phyloP scores from a whole-genome alignment of 257 asterid genomes.

The Solanum etuberosum region DNA sequence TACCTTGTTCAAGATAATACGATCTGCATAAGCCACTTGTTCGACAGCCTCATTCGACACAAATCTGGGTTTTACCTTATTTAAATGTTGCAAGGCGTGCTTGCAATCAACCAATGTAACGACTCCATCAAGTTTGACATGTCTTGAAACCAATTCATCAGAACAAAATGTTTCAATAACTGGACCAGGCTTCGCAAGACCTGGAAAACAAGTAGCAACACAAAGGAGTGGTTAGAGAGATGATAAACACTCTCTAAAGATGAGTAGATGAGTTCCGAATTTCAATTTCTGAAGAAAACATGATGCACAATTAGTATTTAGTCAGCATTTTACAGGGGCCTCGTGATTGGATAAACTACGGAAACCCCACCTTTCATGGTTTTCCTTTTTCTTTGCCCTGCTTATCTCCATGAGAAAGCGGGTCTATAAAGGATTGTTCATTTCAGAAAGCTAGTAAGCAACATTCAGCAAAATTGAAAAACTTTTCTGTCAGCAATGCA shows the following conservation, averaged over 20 bases:
- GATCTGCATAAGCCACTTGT: constrained; percentile 97
- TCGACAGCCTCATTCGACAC: constrained; percentile 95
- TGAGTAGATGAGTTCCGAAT: not conserved
- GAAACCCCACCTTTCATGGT: not conserved
- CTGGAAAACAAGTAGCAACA: constrained; percentile 26
- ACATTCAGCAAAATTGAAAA: not conserved
- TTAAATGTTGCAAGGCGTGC: constrained; percentile 65
- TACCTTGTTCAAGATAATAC: constrained; percentile 75
- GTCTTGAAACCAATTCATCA: constrained; percentile 70
- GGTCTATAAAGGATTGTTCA: not conserved
- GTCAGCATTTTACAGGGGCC: not conserved
- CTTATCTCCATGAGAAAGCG: not conserved
- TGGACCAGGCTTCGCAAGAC: constrained; percentile 99
- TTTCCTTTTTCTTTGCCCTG: not conserved
- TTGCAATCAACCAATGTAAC: constrained; percentile 84
- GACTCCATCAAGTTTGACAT: constrained; percentile 95
- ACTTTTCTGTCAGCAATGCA: not conserved
- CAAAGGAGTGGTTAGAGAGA: not conserved
- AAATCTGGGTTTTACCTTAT: constrained; percentile 91
- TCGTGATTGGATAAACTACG: not conserved
- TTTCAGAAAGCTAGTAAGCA: not conserved
- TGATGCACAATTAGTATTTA: not conserved
- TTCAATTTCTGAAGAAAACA: not conserved
- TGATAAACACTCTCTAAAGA: not conserved
- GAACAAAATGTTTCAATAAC: constrained; percentile 90